phyloP scores from a whole-genome alignment of 495 filamentous ascomycete species.

The Penicillium argentinense region DNA sequence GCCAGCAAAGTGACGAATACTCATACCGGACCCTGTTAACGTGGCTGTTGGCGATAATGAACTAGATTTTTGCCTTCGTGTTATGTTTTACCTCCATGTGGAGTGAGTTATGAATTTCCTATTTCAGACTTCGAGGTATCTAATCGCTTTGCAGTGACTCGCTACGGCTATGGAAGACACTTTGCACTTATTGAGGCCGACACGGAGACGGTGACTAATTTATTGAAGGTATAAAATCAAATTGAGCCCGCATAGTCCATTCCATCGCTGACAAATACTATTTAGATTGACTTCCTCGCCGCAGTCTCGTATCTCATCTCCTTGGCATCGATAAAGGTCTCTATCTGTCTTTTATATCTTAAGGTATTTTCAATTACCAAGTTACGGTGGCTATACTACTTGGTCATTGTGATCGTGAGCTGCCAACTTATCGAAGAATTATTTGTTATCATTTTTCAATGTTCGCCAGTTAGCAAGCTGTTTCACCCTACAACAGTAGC shows the following conservation, averaged over 20 bases:
- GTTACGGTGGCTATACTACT: not conserved
- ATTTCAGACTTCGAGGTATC: not conserved
- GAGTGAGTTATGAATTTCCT: not conserved
- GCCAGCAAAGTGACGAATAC: not conserved
- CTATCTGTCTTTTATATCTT: not conserved
- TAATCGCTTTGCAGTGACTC: not conserved
- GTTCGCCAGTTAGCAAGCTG: not conserved
- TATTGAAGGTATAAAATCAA: not conserved
- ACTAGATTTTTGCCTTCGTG: not conserved
- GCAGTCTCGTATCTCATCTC: not conserved
- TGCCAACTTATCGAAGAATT: not conserved
- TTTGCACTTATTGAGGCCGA: not conserved
- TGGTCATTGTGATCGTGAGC: not conserved
- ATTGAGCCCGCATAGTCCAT: not conserved
- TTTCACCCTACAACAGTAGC: not conserved
- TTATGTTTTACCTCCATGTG: not conserved
- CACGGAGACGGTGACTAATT: not conserved
- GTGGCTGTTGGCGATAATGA: not conserved
- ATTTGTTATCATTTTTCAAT: not conserved
- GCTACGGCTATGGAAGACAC: not conserved
- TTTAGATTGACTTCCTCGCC: not conserved
- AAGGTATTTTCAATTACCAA: not conserved
- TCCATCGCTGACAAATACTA: not conserved
- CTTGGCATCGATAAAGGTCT: not conserved
- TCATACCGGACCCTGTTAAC: not conserved